phyloP scores from a whole-genome alignment of 2,329 filamentous ascomycete species.

The Exophiala sp. region DNA sequence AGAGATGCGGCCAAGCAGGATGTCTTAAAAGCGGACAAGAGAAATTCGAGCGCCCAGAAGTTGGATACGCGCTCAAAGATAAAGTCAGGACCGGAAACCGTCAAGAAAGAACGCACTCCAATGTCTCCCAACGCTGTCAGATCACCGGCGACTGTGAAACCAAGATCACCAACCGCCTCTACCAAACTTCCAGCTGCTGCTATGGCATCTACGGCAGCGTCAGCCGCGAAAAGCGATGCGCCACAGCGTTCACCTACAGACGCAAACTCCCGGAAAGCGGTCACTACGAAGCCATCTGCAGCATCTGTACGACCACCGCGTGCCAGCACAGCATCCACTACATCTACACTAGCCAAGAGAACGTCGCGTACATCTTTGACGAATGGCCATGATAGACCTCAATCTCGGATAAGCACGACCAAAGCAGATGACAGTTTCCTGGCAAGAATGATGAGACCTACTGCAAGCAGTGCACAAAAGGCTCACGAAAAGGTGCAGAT shows the following conservation, averaged over 20 bases:
- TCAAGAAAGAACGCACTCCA: slow-evolving; percentile 21
- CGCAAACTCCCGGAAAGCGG: slow-evolving; percentile 15
- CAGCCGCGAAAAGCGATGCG: slow-evolving; percentile 33
- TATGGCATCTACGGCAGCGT: slow-evolving; percentile 39
- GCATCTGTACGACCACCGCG: slow-evolving; percentile 25
- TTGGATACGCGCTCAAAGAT: slow-evolving; percentile 7
- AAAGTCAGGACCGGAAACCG: not conserved
- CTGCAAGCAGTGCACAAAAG: slow-evolving; percentile 46
- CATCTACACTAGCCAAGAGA: slow-evolving; percentile 29
- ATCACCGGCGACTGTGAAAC: slow-evolving; percentile 28
- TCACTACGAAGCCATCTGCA: slow-evolving; percentile 27
- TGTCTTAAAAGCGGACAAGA: slow-evolving; percentile 24
- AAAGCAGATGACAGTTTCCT: slow-evolving; percentile 44
- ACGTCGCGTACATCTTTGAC: slow-evolving; percentile 30
- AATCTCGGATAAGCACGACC: slow-evolving; percentile 39
- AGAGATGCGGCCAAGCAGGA: slow-evolving; percentile 20
- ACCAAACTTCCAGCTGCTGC: slow-evolving; percentile 38
- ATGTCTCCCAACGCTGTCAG: slow-evolving; percentile 21
- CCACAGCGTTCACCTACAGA: slow-evolving; percentile 17
- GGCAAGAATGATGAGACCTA: slow-evolving; percentile 49
- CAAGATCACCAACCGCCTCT: slow-evolving; percentile 39
- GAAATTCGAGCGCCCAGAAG: slow-evolving; percentile 14
- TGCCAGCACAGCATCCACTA: slow-evolving; percentile 23
- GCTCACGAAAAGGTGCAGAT: slow-evolving; percentile 43
- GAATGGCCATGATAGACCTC: slow-evolving; percentile 33